Evolutionary conservation across 1,139 yeast genomes (phyloP), one percentile per base, ranked within the genome.

Genomic region (Torulaspora globosa): DNA sequence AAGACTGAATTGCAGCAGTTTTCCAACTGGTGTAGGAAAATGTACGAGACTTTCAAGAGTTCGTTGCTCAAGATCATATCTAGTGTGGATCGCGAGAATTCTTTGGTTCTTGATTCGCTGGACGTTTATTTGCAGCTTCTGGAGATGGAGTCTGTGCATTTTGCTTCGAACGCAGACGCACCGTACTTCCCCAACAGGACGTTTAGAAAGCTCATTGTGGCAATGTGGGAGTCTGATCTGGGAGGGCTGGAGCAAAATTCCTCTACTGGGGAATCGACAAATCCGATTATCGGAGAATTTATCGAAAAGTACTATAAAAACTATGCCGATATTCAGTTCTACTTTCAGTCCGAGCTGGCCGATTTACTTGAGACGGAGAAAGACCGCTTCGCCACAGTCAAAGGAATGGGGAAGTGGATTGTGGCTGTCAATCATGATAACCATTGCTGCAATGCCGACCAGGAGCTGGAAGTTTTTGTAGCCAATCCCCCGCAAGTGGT

Each of bases 251-350:
- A 70, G 31, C 57, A 65, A 3, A 81, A 80, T 55, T 78, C 78
- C 1, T 67, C 79, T 0, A 70, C 73, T 32, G 67, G 67, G 2
- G 56, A 59, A 33, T 61, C 66, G 1, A 74, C 75, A 43, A 79
- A 76, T 58, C 76, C 81, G 46, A 56, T 85, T 21, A 54, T 83
- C 6, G 68, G 76, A 47, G 89, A 84, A 58, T 84, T 86, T 56
- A 61, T 74, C 36, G 80, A 75, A 18, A 71, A 70, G 31, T 79
- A 76, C 50, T 80, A 82, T 57, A 60, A 63, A 28, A 71, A 72
- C 48, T 72, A 73, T 60, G 80, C 83, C 72, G 94, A 84, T 61
- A 68, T 84, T 46, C 87, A 82, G 59, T 82, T 70, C 57, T 84
- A 80, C 58, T 80, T 83, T 52, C 77, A 80, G 58, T 67, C 73